Evolutionary conservation across 306 rosid genomes (phyloP).

Genomic region (Ziziphus jujuba): DNA sequence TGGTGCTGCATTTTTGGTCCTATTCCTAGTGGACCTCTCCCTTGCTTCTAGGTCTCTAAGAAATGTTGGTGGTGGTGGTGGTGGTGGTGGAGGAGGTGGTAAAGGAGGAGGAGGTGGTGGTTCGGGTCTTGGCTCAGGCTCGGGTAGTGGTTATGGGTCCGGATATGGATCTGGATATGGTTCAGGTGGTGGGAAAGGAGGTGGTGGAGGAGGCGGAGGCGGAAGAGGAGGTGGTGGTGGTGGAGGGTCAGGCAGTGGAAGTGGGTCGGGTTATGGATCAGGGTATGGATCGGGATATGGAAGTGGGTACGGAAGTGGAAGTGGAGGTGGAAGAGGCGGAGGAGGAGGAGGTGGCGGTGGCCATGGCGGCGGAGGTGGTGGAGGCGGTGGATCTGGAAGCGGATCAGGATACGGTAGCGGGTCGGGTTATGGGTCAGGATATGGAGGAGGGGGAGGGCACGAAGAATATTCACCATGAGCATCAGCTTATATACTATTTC

Average conservation of each 20-base stretch:
- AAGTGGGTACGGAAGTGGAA: conserved; percentile 37
- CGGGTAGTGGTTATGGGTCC: conserved; percentile 35
- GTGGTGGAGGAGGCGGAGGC: conserved; percentile 43
- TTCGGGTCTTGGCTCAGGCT: conserved; percentile 13
- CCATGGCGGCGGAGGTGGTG: conserved; percentile 29
- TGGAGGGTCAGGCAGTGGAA: conserved; percentile 26
- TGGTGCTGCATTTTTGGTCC: conserved; percentile 52
- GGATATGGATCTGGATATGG: conserved; percentile 21
- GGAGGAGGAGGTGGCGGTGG: conserved; percentile 42
- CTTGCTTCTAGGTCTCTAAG: conserved; percentile 49
- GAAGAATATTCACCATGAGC: conserved; percentile 37
- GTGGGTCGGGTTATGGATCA: conserved; percentile 30
- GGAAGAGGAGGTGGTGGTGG: conserved; percentile 38
- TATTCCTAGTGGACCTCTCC: conserved; percentile 60
- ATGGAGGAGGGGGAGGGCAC: conserved; percentile 45
- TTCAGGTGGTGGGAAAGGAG: conserved; percentile 37
- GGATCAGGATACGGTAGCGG: conserved; percentile 24
- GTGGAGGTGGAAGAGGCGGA: conserved; percentile 17
- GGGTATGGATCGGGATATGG: conserved; percentile 42
- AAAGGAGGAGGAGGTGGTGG: conserved; percentile 21
- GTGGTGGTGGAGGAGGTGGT: conserved; percentile 25
- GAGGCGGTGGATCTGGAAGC: conserved; percentile 11
- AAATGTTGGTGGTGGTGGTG: conserved; percentile 26
- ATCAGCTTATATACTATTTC: not conserved
- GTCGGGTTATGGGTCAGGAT: conserved; percentile 49